Evolutionary conservation across 2,329 filamentous ascomycete genomes (phyloP).

Genomic region (Xylariaceae sp.): DNA sequence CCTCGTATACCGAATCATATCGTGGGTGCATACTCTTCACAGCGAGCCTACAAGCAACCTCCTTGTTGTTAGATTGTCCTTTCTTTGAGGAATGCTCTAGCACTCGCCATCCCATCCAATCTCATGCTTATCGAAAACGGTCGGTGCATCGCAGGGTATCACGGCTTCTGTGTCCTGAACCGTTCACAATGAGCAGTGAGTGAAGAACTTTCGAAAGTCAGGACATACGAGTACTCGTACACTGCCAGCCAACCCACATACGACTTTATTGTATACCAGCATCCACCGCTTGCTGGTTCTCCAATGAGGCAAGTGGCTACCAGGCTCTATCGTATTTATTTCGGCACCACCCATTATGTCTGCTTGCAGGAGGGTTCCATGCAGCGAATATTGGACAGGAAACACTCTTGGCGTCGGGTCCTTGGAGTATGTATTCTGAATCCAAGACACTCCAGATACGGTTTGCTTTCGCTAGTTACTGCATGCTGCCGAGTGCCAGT

Average conservation of each 20-base stretch:
- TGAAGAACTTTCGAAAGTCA: not conserved
- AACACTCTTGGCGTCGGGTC: slow-evolving; percentile 21
- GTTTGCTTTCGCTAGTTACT: slow-evolving; percentile 17
- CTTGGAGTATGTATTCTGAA: slow-evolving; percentile 15
- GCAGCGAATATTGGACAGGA: slow-evolving; percentile 21
- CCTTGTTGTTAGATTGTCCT: not conserved
- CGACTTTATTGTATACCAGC: slow-evolving; percentile 7
- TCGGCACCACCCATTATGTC: slow-evolving; percentile 11
- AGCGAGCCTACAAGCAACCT: not conserved
- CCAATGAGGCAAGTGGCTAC: slow-evolving; percentile 15
- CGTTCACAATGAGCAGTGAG: not conserved
- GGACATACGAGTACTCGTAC: too few relatives aligned
- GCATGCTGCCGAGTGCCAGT: slow-evolving; percentile 13
- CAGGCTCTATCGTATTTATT: slow-evolving; percentile 12
- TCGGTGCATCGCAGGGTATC: slow-evolving; percentile 10
- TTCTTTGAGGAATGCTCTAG: not conserved
- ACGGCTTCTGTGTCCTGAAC: slow-evolving; percentile 8
- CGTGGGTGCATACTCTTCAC: not conserved
- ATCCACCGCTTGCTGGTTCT: slow-evolving; percentile 11
- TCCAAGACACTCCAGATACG: slow-evolving; percentile 10
- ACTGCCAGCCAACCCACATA: too few relatives aligned
- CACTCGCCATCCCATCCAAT: slow-evolving; percentile 3
- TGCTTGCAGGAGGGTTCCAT: slow-evolving; percentile 16
- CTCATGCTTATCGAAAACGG: slow-evolving; percentile 11
- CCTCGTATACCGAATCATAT: not conserved